Evolutionary conservation across 2,329 filamentous ascomycete genomes (phyloP), one percentile per base, ranked within the genome.

Genomic region (Aspergillus sergii): DNA sequence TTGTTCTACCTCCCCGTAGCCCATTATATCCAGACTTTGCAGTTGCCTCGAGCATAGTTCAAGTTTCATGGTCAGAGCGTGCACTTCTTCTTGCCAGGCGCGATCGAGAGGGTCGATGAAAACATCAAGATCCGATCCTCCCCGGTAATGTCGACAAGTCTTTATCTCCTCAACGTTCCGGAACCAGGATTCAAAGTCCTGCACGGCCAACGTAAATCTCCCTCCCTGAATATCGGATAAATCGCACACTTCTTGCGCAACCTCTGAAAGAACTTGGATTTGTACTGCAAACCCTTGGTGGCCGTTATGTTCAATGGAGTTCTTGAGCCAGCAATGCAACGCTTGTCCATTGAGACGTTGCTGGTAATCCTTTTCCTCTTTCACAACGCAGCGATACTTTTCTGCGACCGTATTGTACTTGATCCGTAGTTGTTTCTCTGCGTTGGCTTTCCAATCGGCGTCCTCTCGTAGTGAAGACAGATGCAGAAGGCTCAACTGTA

Each of bases 401-500:
- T 62, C 63, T 32, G 78, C 73, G 34, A 80, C 75, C 11, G 68
- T 67, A 16, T 77, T 66, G 53, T 80, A 78, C 63, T 77, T 73
- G 30, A 70, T 72, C 56, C 69, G 73, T 60, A 80, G 62, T 30
- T 71, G 65, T 23, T 63, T 62, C 59, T 79, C 74, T 0, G 72
- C 72, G 26, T 65, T 69, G 3, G 61, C 50, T 61, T 75, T 72
- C 77, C 75, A 78, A 50, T 76, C 71, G 3, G 66, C 61, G 21
- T 75, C 68, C 23, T 68, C 66, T 46, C 72, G 72, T 23, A 75
- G 58, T 9, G 68, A 71, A 6, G 71, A 70, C 9, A 73, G 71
- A 65, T 80, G 75, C 8, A 81, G 69, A 6, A 81, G 72, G 58
- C 73, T 76, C 19, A 82, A 65, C 60, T 83, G 80, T 28, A 83